Percentiles rank a stretch among this genome's conserved stretches.
Evolutionary conservation across 257 asterid genomes (phyloP).

Genomic region (Petunia secreta): DNA sequence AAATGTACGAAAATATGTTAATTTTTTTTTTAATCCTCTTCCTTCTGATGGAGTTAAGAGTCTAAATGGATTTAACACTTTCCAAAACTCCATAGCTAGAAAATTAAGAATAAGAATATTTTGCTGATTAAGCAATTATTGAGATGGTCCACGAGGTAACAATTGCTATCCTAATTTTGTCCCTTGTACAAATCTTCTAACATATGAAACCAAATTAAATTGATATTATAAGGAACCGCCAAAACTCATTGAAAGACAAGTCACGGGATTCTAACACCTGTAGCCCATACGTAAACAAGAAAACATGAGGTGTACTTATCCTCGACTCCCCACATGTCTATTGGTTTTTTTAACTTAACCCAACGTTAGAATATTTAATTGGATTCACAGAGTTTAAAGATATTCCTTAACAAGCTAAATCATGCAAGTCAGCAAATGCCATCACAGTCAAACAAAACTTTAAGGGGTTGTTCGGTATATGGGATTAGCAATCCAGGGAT

Average conservation of each 20-base stretch:
- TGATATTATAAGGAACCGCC: neutral
- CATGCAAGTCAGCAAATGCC: too few relatives aligned
- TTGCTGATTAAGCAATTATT: neutral
- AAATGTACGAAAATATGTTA: neutral
- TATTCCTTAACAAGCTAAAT: too few relatives aligned
- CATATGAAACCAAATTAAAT: constrained; percentile 9
- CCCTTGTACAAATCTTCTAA: neutral
- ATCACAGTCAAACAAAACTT: too few relatives aligned
- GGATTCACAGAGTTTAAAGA: too few relatives aligned
- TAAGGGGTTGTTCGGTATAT: too few relatives aligned
- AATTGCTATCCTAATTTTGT: constrained; percentile 15
- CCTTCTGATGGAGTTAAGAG: too few relatives aligned
- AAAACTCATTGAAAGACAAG: constrained; percentile 8
- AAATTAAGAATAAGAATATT: neutral
- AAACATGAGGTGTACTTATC: neutral
- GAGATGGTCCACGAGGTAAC: neutral
- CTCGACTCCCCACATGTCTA: neutral
- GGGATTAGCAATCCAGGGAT: too few relatives aligned
- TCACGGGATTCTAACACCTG: neutral
- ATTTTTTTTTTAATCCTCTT: too few relatives aligned
- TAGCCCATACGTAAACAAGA: neutral
- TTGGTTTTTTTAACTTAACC: neutral
- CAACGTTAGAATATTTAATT: too few relatives aligned
- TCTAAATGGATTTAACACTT: too few relatives aligned
- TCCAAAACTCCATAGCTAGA: neutral